phyloP scores from a whole-genome alignment of 2,329 filamentous ascomycete species.

The Penicillium sp. region DNA sequence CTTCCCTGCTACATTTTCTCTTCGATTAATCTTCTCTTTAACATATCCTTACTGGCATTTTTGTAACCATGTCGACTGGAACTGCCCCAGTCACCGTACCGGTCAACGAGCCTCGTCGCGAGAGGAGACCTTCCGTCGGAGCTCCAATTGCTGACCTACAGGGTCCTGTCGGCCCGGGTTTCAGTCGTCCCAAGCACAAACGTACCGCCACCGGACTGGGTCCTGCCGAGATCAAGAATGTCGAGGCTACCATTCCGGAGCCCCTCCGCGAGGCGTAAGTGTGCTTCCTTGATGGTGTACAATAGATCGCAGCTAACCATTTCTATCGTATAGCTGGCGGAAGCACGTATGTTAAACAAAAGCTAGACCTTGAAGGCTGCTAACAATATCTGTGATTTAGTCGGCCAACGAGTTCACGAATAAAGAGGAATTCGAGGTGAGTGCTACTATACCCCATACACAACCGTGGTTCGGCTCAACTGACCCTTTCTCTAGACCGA shows the following conservation, averaged over 20 bases:
- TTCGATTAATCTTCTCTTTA: constrained; percentile 22
- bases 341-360: constrained; percentile 53
- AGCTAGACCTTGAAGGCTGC: neutral
- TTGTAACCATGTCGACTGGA: constrained; percentile 1
- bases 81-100: constrained; percentile 4
- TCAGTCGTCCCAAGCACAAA: constrained; percentile 92
- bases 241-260: constrained; percentile 90
- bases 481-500: constrained; percentile 61
- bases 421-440: constrained; percentile 74
- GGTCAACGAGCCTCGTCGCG: constrained; percentile 48
- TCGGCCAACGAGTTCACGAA: constrained; percentile 69
- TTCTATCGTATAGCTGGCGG: constrained; percentile 52
- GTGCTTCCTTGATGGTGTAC: constrained; percentile 21
- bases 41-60: neutral
- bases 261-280: constrained; percentile 80
- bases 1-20: constrained; percentile 1
- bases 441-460: constrained; percentile 1
- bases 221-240: constrained; percentile 84
- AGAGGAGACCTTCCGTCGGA: constrained; percentile 78
- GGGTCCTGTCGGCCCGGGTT: constrained; percentile 81
- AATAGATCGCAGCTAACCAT: constrained; percentile 17
- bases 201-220: constrained; percentile 95
- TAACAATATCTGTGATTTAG: constrained; percentile 36
- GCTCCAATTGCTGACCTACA: constrained; percentile 84
- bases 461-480: neutral